These are phyloP conservation scores for Aspergillus transmontanensis DNA, from an alignment of 2,329 filamentous ascomycete species.

Conservation along the genomic window DNA sequence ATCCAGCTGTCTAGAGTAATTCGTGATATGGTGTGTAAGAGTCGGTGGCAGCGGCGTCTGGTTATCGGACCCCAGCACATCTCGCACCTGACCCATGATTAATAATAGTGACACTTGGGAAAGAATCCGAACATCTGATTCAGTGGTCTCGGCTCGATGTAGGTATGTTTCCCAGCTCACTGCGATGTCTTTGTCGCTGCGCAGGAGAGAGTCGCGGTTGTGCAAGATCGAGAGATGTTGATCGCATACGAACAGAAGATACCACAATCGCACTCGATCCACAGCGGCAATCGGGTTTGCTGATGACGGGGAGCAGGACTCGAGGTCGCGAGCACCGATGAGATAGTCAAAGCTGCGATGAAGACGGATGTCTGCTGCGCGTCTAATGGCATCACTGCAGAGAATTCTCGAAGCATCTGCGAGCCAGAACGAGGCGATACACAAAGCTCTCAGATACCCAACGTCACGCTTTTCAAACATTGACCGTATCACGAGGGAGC, in stretches of 20 bases:
- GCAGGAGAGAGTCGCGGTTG: conserved; percentile 38
- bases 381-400: conserved; percentile 33
- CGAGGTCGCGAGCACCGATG: not conserved
- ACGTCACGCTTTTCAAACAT: conserved; percentile 51
- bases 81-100: conserved; percentile 40
- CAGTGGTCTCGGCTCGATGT: conserved; percentile 32
- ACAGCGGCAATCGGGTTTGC: conserved; percentile 18
- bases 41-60: conserved; percentile 29
- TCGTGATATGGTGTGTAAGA: conserved; percentile 28
- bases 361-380: conserved; percentile 32
- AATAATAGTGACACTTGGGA: conserved; percentile 39
- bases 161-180: conserved; percentile 38
- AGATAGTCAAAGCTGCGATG: conserved; percentile 45
- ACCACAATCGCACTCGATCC: conserved; percentile 38
- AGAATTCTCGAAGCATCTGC: conserved; percentile 51
- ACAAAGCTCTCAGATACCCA: conserved; percentile 52
- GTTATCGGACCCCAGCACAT: conserved; percentile 36
- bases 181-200: conserved; percentile 39
- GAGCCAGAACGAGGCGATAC: conserved; percentile 55
- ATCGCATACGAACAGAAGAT: conserved; percentile 40
- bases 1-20: conserved; percentile 32
- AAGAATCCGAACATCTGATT: conserved; percentile 36
- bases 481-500: conserved; percentile 47
- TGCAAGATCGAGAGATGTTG: conserved; percentile 42
- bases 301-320: not conserved